These are phyloP conservation scores for Atkinsonella hypoxylon DNA, from an alignment of 2,329 filamentous ascomycete genomes.

Conservation along the genomic window DNA sequence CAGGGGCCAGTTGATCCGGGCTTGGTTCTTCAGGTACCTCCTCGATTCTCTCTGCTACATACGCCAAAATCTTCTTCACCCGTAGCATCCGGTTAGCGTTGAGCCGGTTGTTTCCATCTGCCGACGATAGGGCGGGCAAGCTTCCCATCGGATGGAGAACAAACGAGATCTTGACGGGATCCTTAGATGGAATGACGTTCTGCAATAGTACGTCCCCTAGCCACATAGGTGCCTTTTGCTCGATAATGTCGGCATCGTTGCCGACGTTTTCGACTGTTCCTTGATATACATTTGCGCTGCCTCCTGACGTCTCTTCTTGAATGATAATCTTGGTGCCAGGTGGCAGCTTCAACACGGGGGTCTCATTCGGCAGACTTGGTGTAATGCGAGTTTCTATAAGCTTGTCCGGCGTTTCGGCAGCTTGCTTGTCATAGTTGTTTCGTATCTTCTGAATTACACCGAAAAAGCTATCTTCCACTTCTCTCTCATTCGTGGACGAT, in stretches of 20 bases:
- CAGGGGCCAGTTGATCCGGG: slow-evolving; percentile 55
- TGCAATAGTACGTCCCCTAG: slow-evolving; percentile 75
- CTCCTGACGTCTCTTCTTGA: slow-evolving; percentile 54
- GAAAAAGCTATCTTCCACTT: slow-evolving; percentile 62
- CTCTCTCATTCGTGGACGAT: slow-evolving; percentile 55
- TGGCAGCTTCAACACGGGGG: slow-evolving; percentile 64
- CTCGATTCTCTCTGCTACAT: slow-evolving; percentile 87
- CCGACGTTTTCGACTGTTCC: slow-evolving; percentile 73
- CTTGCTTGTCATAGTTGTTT: slow-evolving; percentile 58
- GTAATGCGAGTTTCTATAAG: slow-evolving; percentile 50
- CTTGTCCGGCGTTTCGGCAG: slow-evolving; percentile 42
- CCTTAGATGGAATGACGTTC: slow-evolving; percentile 74
- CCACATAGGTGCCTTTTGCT: slow-evolving; percentile 84
- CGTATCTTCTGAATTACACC: slow-evolving; percentile 63
- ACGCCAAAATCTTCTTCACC: slow-evolving; percentile 85
- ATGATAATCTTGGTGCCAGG: slow-evolving; percentile 54
- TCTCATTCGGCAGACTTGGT: slow-evolving; percentile 60
- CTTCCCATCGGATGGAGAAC: slow-evolving; percentile 68
- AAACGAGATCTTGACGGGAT: slow-evolving; percentile 94
- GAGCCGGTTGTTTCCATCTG: slow-evolving; percentile 76
- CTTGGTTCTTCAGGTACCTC: slow-evolving; percentile 48
- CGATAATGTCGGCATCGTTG: slow-evolving; percentile 67
- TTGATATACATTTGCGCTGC: slow-evolving; percentile 76
- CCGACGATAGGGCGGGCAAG: slow-evolving; percentile 60
- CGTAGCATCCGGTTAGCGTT: slow-evolving; percentile 96